A percentile compares a stretch with the other conserved stretches of the same genome.
These are phyloP conservation scores for Candida labiduridarum DNA, from an alignment of 1,139 yeast species.

Conservation along the genomic window DNA sequence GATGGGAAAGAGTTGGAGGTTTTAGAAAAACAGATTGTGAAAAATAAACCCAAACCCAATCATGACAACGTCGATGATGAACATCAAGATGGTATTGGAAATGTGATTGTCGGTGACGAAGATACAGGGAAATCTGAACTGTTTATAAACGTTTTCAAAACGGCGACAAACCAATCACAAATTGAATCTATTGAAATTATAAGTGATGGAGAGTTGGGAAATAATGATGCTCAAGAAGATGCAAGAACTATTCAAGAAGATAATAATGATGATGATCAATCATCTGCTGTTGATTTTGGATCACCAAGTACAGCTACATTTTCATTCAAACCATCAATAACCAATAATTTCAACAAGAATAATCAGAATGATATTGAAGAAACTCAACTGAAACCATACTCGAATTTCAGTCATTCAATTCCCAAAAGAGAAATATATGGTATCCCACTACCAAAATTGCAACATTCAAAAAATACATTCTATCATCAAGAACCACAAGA, in stretches of 20 bases:
- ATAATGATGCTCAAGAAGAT: neutral
- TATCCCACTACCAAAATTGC: neutral
- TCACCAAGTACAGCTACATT: neutral
- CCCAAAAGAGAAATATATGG: slow-evolving; percentile 1
- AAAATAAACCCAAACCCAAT: neutral
- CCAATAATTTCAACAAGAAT: neutral
- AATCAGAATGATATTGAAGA: neutral
- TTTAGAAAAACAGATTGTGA: neutral
- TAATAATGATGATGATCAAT: neutral
- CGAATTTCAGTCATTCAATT: neutral
- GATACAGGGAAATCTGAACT: neutral
- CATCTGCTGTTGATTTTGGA: neutral
- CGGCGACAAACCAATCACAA: neutral
- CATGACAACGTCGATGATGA: neutral
- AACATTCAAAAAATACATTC: neutral
- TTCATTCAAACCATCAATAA: neutral
- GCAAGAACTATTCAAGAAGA: too few relatives aligned
- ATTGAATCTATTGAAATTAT: slow-evolving; percentile 4
- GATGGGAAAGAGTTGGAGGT: neutral
- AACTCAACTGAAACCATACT: neutral
- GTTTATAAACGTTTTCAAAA: neutral
- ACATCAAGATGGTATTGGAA: neutral
- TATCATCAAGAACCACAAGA: neutral
- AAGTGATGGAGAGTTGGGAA: neutral
- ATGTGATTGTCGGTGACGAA: neutral